Base-by-base conservation (phyloP, 1,284 basidiomycete genomes). In the Papiliotrema flavescens region DNA sequence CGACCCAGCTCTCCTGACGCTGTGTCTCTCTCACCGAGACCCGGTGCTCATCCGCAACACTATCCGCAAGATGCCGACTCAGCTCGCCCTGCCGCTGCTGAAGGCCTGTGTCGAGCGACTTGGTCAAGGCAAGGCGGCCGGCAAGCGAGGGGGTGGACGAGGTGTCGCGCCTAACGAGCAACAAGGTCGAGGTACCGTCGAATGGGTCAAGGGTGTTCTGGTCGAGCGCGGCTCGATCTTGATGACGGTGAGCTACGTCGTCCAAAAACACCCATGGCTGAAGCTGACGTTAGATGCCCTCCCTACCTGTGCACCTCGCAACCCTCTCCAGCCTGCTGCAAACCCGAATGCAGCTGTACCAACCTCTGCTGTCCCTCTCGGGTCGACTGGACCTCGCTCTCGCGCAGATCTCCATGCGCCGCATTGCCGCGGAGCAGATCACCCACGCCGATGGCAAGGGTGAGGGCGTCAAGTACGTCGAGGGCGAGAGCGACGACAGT, bases 351-450 rank as follows among this genome's bases (percentile, higher is more conserved):
- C 82, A 87, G 35, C 78, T 96, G 32, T 89, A 96, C 65, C 87
- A 93, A 62, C 89, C 86, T 53, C 79, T 98, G 15, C 79, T 95
- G 8, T 85, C 89, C 2, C 81, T 98, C 41, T 90, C 85, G 55
- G 95, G 95, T 15, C 85, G 92, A 55, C 80, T 98, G 22, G 95
- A 97, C 69, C 88, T 95, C 76, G 90, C 96, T 3, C 82, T 98
- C 42, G 88, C 90, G 8, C 95, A 98, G 75, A 90, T 97, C 61
- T 89, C 94, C 73, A 83, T 93, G 78, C 84, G 79, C 7, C 70
- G 71, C 14, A 59, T 70, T 54, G 63, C 73, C 53, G 49, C 74
- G 15, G 69, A 67, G 54, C 61, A 68, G 52, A 63, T 61, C 15
- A 60, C 65, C 26, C 77, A 78, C 47, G 67, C 77, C 37, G 74